A percentile compares a stretch with the other conserved stretches of the same genome.
These are phyloP conservation scores for Trifolium repens DNA, from an alignment of 306 rosid genomes.

Conservation along the genomic window DNA sequence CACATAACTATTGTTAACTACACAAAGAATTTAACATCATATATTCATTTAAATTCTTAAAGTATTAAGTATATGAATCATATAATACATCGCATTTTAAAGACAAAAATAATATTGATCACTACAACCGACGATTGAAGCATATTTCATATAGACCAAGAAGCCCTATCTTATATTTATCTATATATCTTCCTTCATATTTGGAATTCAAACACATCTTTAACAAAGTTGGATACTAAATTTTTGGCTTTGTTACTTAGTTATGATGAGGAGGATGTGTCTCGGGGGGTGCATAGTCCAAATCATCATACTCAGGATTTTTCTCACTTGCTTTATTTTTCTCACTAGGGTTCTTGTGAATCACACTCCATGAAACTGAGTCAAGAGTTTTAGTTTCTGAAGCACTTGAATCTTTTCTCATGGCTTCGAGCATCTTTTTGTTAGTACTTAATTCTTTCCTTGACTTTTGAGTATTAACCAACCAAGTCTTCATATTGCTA, in stretches of 20 bases:
- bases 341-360: constrained; percentile 52
- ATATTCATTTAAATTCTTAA: too few species aligned
- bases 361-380: constrained; percentile 54
- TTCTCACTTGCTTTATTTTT: constrained; percentile 52
- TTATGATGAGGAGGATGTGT: constrained; percentile 80
- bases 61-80: too few species aligned
- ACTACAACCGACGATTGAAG: too few species aligned
- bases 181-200: background rate
- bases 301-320: constrained; percentile 60
- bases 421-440: constrained; percentile 18
- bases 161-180: too few species aligned
- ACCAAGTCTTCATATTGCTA: constrained; percentile 4
- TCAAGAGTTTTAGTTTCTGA: background rate
- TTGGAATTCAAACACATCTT: background rate
- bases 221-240: background rate
- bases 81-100: too few species aligned
- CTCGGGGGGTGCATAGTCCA: constrained; percentile 73
- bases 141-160: too few species aligned
- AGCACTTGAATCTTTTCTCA: constrained; percentile 21
- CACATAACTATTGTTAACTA: too few species aligned
- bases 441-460: constrained; percentile 3
- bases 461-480: constrained; percentile 11
- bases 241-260: constrained; percentile 29
- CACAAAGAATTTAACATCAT: too few species aligned
- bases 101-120: too few species aligned